Evolutionary conservation across 1,284 basidiomycete genomes (phyloP).

Genomic region (Apiotrichum gracile): DNA sequence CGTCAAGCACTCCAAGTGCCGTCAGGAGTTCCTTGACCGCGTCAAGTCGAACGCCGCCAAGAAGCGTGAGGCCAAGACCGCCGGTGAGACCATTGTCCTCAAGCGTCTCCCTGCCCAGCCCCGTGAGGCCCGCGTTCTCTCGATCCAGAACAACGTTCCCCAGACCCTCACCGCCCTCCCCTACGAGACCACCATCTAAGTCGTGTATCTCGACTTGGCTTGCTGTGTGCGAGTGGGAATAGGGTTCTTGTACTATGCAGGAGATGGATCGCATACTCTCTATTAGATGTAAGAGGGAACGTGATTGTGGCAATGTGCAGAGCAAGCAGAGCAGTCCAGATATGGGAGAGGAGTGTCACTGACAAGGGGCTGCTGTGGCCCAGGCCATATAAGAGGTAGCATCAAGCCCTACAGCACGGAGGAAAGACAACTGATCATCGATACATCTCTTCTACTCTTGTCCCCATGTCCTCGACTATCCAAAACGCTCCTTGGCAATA

Average conservation of each 20-base stretch:
- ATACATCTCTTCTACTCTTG: no score
- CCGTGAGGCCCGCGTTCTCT: conserved; percentile 72
- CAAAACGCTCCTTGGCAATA: conserved; percentile 39
- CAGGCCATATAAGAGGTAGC: no score
- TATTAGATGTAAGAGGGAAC: background rate
- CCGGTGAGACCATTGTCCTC: conserved; percentile 81
- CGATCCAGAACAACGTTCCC: conserved; percentile 69
- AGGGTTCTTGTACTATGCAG: conserved; percentile 40
- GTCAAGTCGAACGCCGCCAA: conserved; percentile 87
- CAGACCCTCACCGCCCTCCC: conserved; percentile 88
- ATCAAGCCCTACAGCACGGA: no score
- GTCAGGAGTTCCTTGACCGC: conserved; percentile 95
- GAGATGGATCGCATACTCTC: conserved; percentile 34
- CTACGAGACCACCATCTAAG: conserved; percentile 53
- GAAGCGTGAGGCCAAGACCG: conserved; percentile 78
- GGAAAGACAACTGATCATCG: no score
- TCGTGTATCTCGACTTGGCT: background rate
- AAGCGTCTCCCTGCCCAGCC: conserved; percentile 84
- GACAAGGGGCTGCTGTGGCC: no score
- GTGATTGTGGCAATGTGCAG: no score
- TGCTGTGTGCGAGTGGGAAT: conserved; percentile 5
- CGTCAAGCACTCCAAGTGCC: conserved; percentile 95
- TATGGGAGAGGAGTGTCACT: no score
- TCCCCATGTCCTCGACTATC: conserved; percentile 3
- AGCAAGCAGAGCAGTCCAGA: no score